A percentile compares a stretch with the other conserved stretches of the same genome.
Evolutionary conservation across 352 stramenopile species (phyloP).

Genomic region (Phytophthora citrophthora): DNA sequence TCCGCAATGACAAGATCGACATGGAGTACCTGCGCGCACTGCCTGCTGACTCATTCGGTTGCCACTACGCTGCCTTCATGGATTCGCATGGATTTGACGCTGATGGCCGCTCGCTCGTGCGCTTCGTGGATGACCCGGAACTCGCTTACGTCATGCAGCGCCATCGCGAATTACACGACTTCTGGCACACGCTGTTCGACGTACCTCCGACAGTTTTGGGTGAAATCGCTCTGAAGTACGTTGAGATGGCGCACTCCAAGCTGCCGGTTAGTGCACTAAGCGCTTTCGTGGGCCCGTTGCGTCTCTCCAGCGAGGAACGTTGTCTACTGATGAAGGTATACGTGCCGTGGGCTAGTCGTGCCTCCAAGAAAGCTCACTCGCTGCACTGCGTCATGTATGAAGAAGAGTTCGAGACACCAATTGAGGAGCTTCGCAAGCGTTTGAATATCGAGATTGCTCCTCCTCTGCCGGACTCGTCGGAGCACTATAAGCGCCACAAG

Average conservation of each 20-base stretch:
- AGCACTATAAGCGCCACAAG: conserved; percentile 36
- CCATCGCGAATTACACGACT: conserved; percentile 95
- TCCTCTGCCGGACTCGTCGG: conserved; percentile 35
- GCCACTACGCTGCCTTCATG: conserved; percentile 92
- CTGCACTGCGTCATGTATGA: conserved; percentile 97
- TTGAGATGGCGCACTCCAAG: conserved; percentile 96
- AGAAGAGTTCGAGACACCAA: conserved; percentile 92
- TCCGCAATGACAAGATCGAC: conserved; percentile 84
- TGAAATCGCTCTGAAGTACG: conserved; percentile 97
- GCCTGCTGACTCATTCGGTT: conserved; percentile 88
- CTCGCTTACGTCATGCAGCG: conserved; percentile 97
- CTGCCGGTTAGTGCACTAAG: conserved; percentile 95
- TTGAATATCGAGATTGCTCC: conserved; percentile 60
- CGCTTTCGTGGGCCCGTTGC: conserved; percentile 90
- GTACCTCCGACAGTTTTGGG: conserved; percentile 95
- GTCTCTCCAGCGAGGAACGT: conserved; percentile 77
- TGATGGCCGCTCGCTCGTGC: conserved; percentile 82
- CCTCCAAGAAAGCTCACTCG: conserved; percentile 68
- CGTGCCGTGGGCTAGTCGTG: conserved; percentile 94
- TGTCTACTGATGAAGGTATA: conserved; percentile 85
- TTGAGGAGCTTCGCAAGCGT: conserved; percentile 86
- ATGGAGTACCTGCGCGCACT: conserved; percentile 68
- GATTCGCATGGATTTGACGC: conserved; percentile 92
- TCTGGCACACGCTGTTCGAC: conserved; percentile 96
- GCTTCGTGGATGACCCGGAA: conserved; percentile 93